Conservation (phyloP, 1,284 basidiomycete species). For the Coriolopsis trogii region DNA sequence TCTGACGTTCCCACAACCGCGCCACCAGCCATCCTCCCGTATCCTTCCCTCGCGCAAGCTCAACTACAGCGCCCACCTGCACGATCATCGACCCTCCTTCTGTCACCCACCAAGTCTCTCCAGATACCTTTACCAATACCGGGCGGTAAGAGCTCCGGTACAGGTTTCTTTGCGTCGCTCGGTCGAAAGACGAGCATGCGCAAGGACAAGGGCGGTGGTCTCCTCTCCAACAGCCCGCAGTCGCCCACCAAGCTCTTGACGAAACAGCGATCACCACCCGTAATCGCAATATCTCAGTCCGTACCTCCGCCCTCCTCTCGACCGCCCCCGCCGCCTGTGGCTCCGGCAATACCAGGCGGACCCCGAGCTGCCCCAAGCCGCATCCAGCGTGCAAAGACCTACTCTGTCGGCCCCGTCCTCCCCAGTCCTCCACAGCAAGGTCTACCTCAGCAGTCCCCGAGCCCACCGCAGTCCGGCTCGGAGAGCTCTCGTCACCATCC, state of each 20-base stretch:
- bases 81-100: slow-evolving; percentile 31
- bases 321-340: slow-evolving; percentile 40
- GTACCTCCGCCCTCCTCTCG: slow-evolving; percentile 27
- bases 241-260: slow-evolving; percentile 43
- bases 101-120: slow-evolving; percentile 38
- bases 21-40: slow-evolving; percentile 72
- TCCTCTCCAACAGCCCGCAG: slow-evolving; percentile 27
- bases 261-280: slow-evolving; percentile 46
- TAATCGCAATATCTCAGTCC: slow-evolving; percentile 26
- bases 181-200: slow-evolving; percentile 69
- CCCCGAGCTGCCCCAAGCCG: slow-evolving; percentile 72
- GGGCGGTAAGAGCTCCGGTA: slow-evolving; percentile 48
- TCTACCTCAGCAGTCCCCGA: slow-evolving; percentile 31
- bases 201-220: slow-evolving; percentile 36
- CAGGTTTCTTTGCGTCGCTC: slow-evolving; percentile 73
- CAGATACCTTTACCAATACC: slow-evolving; percentile 31
- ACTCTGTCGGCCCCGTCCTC: slow-evolving; percentile 40
- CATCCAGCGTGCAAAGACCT: slow-evolving; percentile 67
- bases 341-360: slow-evolving; percentile 70
- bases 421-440: not conserved
- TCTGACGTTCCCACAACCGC: slow-evolving; percentile 50
- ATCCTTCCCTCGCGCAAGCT: slow-evolving; percentile 58
- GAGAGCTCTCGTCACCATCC: no score
- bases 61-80: slow-evolving; percentile 26
- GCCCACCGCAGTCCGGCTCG: slow-evolving; percentile 27